Evolutionary conservation across 306 rosid genomes (phyloP).

Genomic region (Cucurbita ficifolia): DNA sequence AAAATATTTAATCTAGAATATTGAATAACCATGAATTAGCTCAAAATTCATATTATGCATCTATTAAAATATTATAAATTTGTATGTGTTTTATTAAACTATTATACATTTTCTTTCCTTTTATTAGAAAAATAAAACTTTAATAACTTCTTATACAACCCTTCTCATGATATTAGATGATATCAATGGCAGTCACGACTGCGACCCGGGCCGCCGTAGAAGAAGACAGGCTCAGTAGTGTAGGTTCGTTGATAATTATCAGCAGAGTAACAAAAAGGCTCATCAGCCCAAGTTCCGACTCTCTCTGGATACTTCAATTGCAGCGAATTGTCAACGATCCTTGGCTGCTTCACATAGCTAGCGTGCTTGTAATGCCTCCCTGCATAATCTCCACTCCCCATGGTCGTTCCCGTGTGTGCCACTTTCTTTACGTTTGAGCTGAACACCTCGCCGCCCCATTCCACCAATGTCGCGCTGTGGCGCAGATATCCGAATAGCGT

Average conservation of each 20-base stretch:
- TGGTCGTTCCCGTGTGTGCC: conserved; percentile 46
- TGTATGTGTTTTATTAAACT: too few species aligned
- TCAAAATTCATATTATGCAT: too few species aligned
- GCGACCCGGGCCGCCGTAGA: conserved; percentile 22
- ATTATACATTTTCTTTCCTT: too few species aligned
- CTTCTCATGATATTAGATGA: too few species aligned
- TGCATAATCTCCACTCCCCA: conserved; percentile 54
- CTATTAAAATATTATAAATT: too few species aligned
- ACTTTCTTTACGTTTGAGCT: conserved; percentile 16
- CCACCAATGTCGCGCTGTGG: not conserved
- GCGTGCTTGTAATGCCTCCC: not conserved
- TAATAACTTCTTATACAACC: too few species aligned
- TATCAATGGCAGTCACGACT: too few species aligned
- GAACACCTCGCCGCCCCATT: conserved; percentile 23
- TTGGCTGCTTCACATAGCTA: conserved; percentile 18
- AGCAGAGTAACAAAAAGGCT: conserved; percentile 32
- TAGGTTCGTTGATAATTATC: not conserved
- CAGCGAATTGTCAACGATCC: conserved; percentile 32
- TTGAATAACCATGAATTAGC: too few species aligned
- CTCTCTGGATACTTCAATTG: conserved; percentile 12
- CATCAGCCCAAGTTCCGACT: not conserved
- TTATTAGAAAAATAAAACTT: too few species aligned
- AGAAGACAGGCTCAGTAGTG: conserved; percentile 26
- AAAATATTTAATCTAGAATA: too few species aligned
- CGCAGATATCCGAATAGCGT: conserved; percentile 30